Evolutionary conservation across 108 stramenopile genomes (phyloP).

Genomic region (Nitzschia palea): DNA sequence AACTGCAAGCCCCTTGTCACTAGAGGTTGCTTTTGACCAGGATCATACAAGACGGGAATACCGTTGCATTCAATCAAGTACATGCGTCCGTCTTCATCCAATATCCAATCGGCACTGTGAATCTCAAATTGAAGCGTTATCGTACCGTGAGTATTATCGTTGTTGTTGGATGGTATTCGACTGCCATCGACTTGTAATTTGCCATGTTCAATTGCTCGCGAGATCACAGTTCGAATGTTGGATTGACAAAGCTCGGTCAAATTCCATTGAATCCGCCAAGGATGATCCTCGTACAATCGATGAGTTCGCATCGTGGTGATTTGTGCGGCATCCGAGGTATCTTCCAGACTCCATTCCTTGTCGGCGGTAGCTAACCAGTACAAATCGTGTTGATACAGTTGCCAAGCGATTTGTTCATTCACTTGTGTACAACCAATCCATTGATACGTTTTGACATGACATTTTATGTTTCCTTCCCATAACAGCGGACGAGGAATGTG

Average conservation of each 20-base stretch:
- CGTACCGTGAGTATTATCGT: not conserved
- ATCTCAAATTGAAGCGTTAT: slow-evolving; percentile 51
- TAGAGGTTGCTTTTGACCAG: slow-evolving; percentile 30
- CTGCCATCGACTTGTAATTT: slow-evolving; percentile 24
- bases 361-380: slow-evolving; percentile 33
- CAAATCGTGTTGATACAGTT: slow-evolving; percentile 33
- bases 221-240: slow-evolving; percentile 26
- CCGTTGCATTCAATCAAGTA: slow-evolving; percentile 53
- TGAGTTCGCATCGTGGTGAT: slow-evolving; percentile 39
- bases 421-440: slow-evolving; percentile 29
- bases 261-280: slow-evolving; percentile 27
- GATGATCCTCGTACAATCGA: slow-evolving; percentile 20
- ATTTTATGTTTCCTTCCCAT: slow-evolving; percentile 33
- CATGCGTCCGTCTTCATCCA: slow-evolving; percentile 34
- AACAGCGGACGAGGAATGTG: slow-evolving; percentile 43
- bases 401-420: slow-evolving; percentile 23
- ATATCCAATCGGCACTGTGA: slow-evolving; percentile 43
- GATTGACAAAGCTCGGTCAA: slow-evolving; percentile 11
- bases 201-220: slow-evolving; percentile 34
- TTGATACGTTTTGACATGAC: slow-evolving; percentile 47
- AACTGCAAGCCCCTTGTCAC: slow-evolving; percentile 30
- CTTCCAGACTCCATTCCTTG: slow-evolving; percentile 33
- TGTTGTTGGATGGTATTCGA: not conserved
- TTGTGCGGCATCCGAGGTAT: slow-evolving; percentile 40
- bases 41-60: slow-evolving; percentile 47